Percentiles rank a stretch among this genome's conserved stretches.
These are phyloP conservation scores for Hippophae gyantsensis DNA, from an alignment of 306 rosid species.

Conservation along the genomic window DNA sequence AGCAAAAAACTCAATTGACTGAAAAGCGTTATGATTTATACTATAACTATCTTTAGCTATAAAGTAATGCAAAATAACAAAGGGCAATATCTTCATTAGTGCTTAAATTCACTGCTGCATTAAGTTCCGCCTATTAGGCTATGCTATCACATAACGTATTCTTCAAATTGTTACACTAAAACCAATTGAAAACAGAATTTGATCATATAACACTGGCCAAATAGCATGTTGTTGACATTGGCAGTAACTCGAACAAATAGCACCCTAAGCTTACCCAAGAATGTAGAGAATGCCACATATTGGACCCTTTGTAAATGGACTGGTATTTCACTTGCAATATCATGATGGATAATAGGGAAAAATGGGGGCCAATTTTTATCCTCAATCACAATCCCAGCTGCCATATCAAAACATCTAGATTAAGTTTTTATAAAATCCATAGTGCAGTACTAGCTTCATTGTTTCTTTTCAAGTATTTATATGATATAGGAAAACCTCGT, in stretches of 20 bases:
- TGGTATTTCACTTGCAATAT: conserved; percentile 84
- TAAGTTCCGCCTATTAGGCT: too few relatives aligned
- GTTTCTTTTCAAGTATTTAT: conserved; percentile 14
- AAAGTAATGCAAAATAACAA: too few relatives aligned
- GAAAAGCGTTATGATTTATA: background rate
- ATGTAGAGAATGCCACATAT: conserved; percentile 84
- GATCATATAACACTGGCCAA: background rate
- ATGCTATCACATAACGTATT: too few relatives aligned
- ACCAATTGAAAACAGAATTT: too few relatives aligned
- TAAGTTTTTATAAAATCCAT: conserved; percentile 5
- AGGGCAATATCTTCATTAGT: too few relatives aligned
- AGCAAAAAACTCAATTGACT: conserved; percentile 12
- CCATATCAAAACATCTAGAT: conserved; percentile 12
- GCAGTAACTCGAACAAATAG: background rate
- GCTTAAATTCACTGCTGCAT: too few relatives aligned
- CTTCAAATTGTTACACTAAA: too few relatives aligned
- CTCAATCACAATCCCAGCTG: conserved; percentile 78
- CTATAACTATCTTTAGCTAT: background rate
- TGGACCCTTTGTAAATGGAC: conserved; percentile 79
- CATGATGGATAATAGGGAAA: conserved; percentile 82
- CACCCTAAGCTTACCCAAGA: conserved; percentile 56
- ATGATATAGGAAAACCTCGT: conserved; percentile 45
- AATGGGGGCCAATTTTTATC: conserved; percentile 96
- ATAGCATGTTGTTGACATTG: background rate
- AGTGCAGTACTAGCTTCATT: background rate